These are phyloP conservation scores for Aspergillus ostianus DNA, from an alignment of 495 filamentous ascomycete species.

Conservation along the genomic window DNA sequence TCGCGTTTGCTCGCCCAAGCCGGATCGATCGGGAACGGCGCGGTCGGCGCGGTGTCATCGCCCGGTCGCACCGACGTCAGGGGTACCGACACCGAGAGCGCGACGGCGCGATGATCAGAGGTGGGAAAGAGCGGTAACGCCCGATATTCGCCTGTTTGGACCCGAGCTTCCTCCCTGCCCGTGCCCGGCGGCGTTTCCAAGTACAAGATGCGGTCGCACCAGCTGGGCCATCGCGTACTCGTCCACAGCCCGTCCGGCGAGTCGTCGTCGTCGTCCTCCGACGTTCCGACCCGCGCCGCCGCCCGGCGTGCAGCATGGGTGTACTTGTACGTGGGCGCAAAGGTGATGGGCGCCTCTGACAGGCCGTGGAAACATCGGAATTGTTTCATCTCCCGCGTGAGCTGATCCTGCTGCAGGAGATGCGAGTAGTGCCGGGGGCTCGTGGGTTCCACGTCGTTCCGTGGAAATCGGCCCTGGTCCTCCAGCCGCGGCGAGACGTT, in stretches of 20 bases:
- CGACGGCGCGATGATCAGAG: conserved; percentile 84
- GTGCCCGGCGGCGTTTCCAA: conserved; percentile 59
- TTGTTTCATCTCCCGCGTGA: conserved; percentile 62
- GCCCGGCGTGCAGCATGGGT: conserved; percentile 44
- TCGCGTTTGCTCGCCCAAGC: conserved; percentile 49
- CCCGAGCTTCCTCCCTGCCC: conserved; percentile 19
- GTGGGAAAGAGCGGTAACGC: conserved; percentile 71
- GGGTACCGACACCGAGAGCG: conserved; percentile 61
- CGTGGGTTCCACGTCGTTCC: conserved; percentile 49
- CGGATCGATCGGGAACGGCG: conserved; percentile 56
- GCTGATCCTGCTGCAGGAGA: conserved; percentile 74
- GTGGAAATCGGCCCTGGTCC: conserved; percentile 57
- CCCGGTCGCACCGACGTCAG: conserved; percentile 28
- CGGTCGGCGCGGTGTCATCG: conserved; percentile 27
- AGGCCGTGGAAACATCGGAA: conserved; percentile 73
- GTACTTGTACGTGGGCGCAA: conserved; percentile 94
- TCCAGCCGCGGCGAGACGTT: conserved; percentile 52
- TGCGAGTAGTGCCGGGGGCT: conserved; percentile 53
- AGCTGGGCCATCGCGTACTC: conserved; percentile 79
- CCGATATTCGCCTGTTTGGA: conserved; percentile 61
- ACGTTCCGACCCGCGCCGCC: conserved; percentile 19
- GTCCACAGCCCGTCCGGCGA: conserved; percentile 71
- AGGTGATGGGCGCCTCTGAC: conserved; percentile 67
- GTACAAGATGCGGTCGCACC: conserved; percentile 90
- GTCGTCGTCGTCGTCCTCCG: conserved; percentile 29